A percentile compares a stretch with the other conserved stretches of the same genome.
These are phyloP conservation scores for Mycosarcoma mackinlayi DNA, from an alignment of 1,284 basidiomycete species.

Conservation along the genomic window DNA sequence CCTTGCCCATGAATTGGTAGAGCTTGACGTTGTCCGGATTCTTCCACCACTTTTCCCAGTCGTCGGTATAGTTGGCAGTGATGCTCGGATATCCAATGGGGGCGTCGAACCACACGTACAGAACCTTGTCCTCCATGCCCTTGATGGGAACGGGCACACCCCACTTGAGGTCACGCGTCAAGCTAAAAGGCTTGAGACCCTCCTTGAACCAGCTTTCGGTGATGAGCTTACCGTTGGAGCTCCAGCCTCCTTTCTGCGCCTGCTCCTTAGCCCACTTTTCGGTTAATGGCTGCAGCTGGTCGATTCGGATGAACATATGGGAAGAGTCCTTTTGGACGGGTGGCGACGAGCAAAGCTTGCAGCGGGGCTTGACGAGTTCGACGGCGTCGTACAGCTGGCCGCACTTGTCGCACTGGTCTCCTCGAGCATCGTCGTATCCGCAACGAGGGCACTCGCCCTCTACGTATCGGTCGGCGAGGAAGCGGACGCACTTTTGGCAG, in stretches of 20 bases:
- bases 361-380: conserved; percentile 94
- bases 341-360: conserved; percentile 82
- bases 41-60: conserved; percentile 99
- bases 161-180: conserved; percentile 96
- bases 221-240: conserved; percentile 89
- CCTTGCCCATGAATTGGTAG: conserved; percentile 92
- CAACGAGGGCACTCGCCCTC: conserved; percentile 67
- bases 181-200: conserved; percentile 86
- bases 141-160: conserved; percentile 89
- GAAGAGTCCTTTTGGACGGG: conserved; percentile 77
- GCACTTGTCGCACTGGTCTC: conserved; percentile 98
- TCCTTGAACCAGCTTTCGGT: conserved; percentile 89
- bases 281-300: conserved; percentile 82
- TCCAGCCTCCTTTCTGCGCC: conserved; percentile 87
- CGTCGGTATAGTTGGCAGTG: conserved; percentile 91
- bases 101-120: conserved; percentile 96
- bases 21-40: conserved; percentile 89
- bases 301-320: conserved; percentile 94
- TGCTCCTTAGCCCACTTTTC: conserved; percentile 89
- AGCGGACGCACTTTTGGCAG: conserved; percentile 61
- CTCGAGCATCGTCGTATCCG: conserved; percentile 80
- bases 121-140: conserved; percentile 91
- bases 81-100: conserved; percentile 98
- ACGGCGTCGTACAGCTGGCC: conserved; percentile 87
- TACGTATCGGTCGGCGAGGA: conserved; percentile 67